Evolutionary conservation across 148 eudicot genomes (phyloP), one percentile per base, ranked within the genome.

Genomic region (Agrostemma githago): DNA sequence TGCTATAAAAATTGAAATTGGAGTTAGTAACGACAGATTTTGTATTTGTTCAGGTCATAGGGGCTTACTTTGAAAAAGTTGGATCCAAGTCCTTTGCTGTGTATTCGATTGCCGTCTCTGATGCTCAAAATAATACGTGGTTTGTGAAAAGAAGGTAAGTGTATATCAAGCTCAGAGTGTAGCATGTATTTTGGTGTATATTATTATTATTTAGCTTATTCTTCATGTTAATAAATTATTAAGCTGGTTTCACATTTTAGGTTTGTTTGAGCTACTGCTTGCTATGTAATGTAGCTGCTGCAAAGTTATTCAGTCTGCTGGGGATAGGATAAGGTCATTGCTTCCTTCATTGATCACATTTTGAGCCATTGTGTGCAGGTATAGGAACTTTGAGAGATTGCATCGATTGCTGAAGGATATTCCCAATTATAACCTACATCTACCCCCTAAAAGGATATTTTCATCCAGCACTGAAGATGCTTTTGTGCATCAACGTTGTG

Each of bases 391-490:
- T 8, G 40, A 62, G 40, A 62, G 66, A 74, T 78, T 95, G 80
- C 99, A 95, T 80, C 90, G 97, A 75, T 90, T 88, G 39, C 97
- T 92, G 17, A 95, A 95, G 87, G 97, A 95, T 40, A 95, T 95
- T 62, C 97, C 97, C 51, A 95, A 95, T 79, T 95, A 92, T 81
- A 90, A 90, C 41, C 80, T 95, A 69, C 94, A 95, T 81, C 83
- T 95, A 86, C 99, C 99, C 63, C 99, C 99, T 63, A 95, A 92
- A 88, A 92, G 99, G 83, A 95, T 95, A 83, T 95, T 95, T 79
- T 95, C 97, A 48, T 95, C 99, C 41, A 95, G 99, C 86, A 95
- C 97, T 21, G 99, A 95, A 83, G 99, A 95, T 82, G 81, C 97
- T 74, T 95, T 95, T 85, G 99, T 95, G 79, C 96, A 92, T 86